Evolutionary conservation across 169 alveolate genomes (phyloP).

Genomic region (Plasmodium gonderi): DNA sequence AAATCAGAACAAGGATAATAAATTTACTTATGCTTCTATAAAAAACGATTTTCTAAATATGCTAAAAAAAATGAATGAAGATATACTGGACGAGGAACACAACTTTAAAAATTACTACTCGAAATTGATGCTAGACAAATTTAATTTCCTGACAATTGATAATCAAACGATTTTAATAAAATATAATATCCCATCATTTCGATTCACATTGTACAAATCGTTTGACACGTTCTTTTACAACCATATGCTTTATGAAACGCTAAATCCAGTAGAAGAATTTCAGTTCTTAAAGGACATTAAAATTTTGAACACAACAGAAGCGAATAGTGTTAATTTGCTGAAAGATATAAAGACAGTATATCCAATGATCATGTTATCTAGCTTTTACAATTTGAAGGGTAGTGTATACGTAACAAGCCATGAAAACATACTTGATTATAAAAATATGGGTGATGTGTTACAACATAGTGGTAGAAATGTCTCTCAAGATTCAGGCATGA

Average conservation of each 20-base stretch:
- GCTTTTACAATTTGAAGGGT: conserved; percentile 47
- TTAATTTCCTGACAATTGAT: conserved; percentile 45
- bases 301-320: conserved; percentile 25
- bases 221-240: conserved; percentile 57
- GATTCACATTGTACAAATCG: conserved; percentile 25
- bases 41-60: conserved; percentile 5
- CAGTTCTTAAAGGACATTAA: conserved; percentile 23
- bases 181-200: conserved; percentile 50
- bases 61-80: conserved; percentile 21
- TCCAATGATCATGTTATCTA: conserved; percentile 40
- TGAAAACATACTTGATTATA: conserved; percentile 12
- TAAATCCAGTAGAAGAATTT: neutral
- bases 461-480: neutral
- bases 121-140: conserved; percentile 35
- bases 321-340: conserved; percentile 27
- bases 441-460: conserved; percentile 11
- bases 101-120: neutral
- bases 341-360: conserved; percentile 46
- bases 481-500: neutral
- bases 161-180: conserved; percentile 43
- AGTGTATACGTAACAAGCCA: conserved; percentile 44
- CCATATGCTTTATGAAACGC: conserved; percentile 24
- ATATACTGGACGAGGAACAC: neutral
- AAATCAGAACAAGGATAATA: neutral
- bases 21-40: neutral